Evolutionary conservation across 2,329 filamentous ascomycete genomes (phyloP).

Genomic region (Coniochaeta sp.): DNA sequence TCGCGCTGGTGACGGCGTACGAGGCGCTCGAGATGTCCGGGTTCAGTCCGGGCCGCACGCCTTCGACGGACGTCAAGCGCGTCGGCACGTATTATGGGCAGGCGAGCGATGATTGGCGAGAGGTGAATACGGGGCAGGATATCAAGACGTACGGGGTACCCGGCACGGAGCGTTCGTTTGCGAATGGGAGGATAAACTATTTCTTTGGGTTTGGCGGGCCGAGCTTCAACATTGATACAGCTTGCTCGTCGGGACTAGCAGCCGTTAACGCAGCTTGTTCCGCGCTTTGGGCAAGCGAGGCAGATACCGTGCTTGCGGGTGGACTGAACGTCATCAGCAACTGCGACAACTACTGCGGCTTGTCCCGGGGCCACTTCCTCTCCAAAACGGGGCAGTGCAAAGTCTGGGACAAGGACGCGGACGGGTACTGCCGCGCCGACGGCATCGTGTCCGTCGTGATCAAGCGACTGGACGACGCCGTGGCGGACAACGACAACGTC

Average conservation of each 20-base stretch:
- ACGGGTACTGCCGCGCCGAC: constrained; percentile 28
- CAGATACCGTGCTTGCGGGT: constrained; percentile 59
- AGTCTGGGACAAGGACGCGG: constrained; percentile 59
- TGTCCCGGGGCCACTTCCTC: constrained; percentile 59
- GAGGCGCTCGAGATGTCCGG: constrained; percentile 75
- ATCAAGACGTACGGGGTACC: constrained; percentile 51
- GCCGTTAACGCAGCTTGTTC: constrained; percentile 44
- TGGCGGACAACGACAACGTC: constrained; percentile 35
- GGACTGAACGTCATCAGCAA: constrained; percentile 61
- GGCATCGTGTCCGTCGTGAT: constrained; percentile 34
- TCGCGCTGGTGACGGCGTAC: constrained; percentile 68
- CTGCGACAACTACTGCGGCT: constrained; percentile 57
- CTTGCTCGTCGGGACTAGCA: constrained; percentile 31
- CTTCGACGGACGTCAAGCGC: constrained; percentile 50
- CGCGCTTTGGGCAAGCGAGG: constrained; percentile 57
- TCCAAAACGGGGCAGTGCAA: constrained; percentile 32
- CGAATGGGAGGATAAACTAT: constrained; percentile 40
- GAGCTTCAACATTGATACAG: constrained; percentile 30
- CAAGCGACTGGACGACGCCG: constrained; percentile 39
- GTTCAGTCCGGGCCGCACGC: constrained; percentile 58
- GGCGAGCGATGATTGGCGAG: constrained; percentile 72
- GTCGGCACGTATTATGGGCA: constrained; percentile 72
- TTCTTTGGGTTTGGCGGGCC: constrained; percentile 32
- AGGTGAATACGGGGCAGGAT: constrained; percentile 66
- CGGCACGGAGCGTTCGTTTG: constrained; percentile 42